Conservation (phyloP, 1,139 yeast genomes). For the Yamadazyma buinensis region DNA sequence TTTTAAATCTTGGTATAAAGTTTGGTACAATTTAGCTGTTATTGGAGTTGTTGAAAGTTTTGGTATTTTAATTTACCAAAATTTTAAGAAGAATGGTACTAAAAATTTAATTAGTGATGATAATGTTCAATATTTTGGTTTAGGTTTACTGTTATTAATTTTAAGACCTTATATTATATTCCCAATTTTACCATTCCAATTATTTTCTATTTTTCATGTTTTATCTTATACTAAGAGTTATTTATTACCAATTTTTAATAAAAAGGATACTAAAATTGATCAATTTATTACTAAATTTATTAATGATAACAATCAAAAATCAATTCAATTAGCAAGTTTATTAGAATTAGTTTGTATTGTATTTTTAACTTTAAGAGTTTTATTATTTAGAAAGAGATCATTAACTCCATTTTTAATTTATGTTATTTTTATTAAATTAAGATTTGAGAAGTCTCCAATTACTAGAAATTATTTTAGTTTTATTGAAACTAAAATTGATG, state of each 20-base stretch:
- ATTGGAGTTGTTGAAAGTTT: constrained; percentile 70
- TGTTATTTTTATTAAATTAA: constrained; percentile 65
- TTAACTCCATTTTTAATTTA: constrained; percentile 59
- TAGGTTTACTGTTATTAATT: constrained; percentile 38
- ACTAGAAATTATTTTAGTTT: constrained; percentile 68
- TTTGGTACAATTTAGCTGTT: constrained; percentile 59
- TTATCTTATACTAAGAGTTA: constrained; percentile 55
- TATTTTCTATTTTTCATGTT: constrained; percentile 62
- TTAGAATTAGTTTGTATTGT: constrained; percentile 59
- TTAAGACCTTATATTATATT: constrained; percentile 42
- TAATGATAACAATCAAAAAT: constrained; percentile 59
- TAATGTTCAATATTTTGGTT: constrained; percentile 45
- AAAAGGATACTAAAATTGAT: constrained; percentile 37
- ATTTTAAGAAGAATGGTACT: constrained; percentile 30
- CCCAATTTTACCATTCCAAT: constrained; percentile 45
- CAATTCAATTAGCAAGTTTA: constrained; percentile 68
- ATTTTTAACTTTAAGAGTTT: constrained; percentile 48
- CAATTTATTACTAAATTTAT: constrained; percentile 51
- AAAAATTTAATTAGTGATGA: constrained; percentile 34
- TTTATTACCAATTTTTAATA: constrained; percentile 63
- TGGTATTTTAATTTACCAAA: constrained; percentile 70
- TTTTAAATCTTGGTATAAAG: constrained; percentile 22
- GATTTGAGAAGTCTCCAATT: constrained; percentile 74
- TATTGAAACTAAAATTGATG: constrained; percentile 72
- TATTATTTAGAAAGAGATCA: constrained; percentile 64